Evolutionary conservation across 2,329 filamentous ascomycete genomes (phyloP), one percentile per base, ranked within the genome.

Genomic region (Chaetomium sp.): DNA sequence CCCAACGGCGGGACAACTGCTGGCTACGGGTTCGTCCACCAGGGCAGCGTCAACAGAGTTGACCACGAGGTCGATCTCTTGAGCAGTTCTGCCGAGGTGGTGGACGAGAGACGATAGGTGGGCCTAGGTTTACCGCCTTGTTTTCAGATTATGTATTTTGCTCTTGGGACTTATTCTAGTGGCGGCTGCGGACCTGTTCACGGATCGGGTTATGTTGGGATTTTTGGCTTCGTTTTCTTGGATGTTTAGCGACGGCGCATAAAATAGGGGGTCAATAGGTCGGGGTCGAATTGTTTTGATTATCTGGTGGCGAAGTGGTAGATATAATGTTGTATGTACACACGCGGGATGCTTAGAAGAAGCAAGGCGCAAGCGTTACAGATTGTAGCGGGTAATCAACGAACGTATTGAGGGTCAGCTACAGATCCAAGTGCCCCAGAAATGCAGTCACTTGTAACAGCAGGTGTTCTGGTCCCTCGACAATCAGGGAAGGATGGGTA

Each of bases 21-120:
- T 1, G 86, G 80, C 62, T 82, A 83, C 61, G 86, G 86, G 23
- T 80, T 80, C 62, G 87, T 89, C 25, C 78, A 82, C 64, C 84
- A 87, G 38, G 85, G 86, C 62, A 85, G 78, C 64, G 82, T 87
- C 65, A 85, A 77, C 70, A 80, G 81, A 31, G 78, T 87, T 23
- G 84, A 87, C 60, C 82, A 81, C 5, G 77, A 77, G 12, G 74
- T 80, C 10, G 79, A 85, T 66, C 76, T 85, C 27, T 73, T 86
- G 2, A 84, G 82, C 23, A 82, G 80, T 67, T 78, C 83, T 7
- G 86, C 85, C 1, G 86, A 88, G 73, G 76, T 88, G 19, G 80
- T 88, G 2, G 79, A 84, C 58, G 81, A 75, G 49, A 67, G 66
- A 33, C 64, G 68, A n/a, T 68, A 56, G 57, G 47, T 2, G 23